These are phyloP conservation scores for Daldinia childiae DNA, from an alignment of 495 filamentous ascomycete genomes.

Conservation along the genomic window DNA sequence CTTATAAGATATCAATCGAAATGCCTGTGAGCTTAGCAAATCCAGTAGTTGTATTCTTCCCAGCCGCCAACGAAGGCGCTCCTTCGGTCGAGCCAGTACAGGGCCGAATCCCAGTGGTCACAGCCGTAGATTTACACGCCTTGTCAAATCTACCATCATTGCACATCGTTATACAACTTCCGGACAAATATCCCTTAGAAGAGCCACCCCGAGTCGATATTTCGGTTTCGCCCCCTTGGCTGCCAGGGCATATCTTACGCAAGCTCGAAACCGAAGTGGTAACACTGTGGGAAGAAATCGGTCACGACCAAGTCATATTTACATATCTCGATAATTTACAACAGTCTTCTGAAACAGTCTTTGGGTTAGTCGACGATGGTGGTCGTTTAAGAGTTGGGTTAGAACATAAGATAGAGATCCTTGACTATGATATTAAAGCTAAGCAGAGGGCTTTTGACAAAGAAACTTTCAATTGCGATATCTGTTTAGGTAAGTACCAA, in stretches of 20 bases:
- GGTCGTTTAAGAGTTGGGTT: constrained; percentile 63
- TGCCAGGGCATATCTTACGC: constrained; percentile 66
- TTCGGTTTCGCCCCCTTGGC: constrained; percentile 72
- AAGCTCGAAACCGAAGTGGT: constrained; percentile 68
- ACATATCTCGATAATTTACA: constrained; percentile 88
- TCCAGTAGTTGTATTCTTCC: constrained; percentile 76
- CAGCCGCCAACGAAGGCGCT: constrained; percentile 58
- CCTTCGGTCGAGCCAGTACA: constrained; percentile 33
- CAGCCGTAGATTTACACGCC: constrained; percentile 63
- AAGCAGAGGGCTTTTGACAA: constrained; percentile 78
- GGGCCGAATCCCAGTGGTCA: constrained; percentile 15
- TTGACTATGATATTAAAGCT: constrained; percentile 80
- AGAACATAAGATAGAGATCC: constrained; percentile 73
- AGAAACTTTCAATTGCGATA: constrained; percentile 87
- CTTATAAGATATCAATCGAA: constrained; percentile 73
- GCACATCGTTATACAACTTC: constrained; percentile 72
- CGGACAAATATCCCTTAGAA: constrained; percentile 76
- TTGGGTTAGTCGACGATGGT: constrained; percentile 69
- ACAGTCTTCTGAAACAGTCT: constrained; percentile 78
- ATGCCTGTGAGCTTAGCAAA: constrained; percentile 74
- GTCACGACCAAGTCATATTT: constrained; percentile 78
- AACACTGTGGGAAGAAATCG: constrained; percentile 83
- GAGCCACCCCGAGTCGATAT: constrained; percentile 73
- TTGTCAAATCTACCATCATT: constrained; percentile 83
- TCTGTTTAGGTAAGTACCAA: constrained; percentile 72